A percentile compares a stretch with the other conserved stretches of the same genome.
Conservation (phyloP, 2,329 filamentous ascomycete genomes). For the Clonostachys solani region DNA sequence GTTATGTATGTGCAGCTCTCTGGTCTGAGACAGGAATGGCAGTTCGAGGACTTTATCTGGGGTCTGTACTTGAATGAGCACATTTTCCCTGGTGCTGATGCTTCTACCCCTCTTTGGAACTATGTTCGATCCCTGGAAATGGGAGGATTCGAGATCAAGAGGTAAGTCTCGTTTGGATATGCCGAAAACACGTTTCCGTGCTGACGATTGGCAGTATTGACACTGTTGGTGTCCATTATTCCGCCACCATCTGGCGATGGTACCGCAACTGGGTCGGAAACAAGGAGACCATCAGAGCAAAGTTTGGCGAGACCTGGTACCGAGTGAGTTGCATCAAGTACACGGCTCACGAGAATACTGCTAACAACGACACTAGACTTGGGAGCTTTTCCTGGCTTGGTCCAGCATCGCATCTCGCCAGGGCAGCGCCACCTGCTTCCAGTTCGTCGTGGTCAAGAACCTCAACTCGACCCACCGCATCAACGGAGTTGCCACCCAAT, state of each 20-base stretch:
- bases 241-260: slow-evolving; percentile 94
- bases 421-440: slow-evolving; percentile 80
- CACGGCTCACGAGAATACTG: neutral
- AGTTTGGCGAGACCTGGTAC: slow-evolving; percentile 96
- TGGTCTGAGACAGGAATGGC: slow-evolving; percentile 90
- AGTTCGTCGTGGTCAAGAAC: slow-evolving; percentile 86
- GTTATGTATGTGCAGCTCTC: slow-evolving; percentile 95
- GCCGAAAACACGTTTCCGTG: neutral
- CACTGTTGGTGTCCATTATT: slow-evolving; percentile 95
- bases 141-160: slow-evolving; percentile 70
- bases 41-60: slow-evolving; percentile 98
- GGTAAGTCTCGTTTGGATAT: neutral
- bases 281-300: slow-evolving; percentile 84
- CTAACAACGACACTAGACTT: slow-evolving; percentile 53
- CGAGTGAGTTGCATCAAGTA: slow-evolving; percentile 56
- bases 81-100: slow-evolving; percentile 95
- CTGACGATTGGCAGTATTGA: slow-evolving; percentile 52
- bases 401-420: slow-evolving; percentile 82
- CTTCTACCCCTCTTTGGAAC: slow-evolving; percentile 86
- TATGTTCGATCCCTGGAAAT: slow-evolving; percentile 82
- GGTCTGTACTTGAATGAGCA: slow-evolving; percentile 99
- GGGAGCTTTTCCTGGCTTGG: slow-evolving; percentile 87
- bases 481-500: slow-evolving; percentile 68
- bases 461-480: slow-evolving; percentile 82
- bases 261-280: slow-evolving; percentile 98